Conservation (phyloP, 352 stramenopile species). For the Globisporangium mamillatum region DNA sequence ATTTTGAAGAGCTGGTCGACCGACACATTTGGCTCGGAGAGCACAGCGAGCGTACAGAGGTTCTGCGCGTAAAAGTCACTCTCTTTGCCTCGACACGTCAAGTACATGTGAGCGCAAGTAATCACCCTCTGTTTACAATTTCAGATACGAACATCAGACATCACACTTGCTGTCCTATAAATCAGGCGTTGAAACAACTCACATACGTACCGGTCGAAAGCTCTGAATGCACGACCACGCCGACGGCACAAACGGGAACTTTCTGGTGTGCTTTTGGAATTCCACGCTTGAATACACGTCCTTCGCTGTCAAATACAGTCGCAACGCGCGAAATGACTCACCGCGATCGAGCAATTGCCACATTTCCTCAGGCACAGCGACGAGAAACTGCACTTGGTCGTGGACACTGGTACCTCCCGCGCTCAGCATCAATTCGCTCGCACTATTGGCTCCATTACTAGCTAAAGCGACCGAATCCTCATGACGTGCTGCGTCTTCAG, state of each 20-base stretch:
- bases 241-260: constrained; percentile 62
- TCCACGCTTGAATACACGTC: constrained; percentile 25
- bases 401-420: not conserved
- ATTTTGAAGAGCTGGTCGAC: constrained; percentile 35
- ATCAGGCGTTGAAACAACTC: not conserved
- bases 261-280: constrained; percentile 14
- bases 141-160: constrained; percentile 1
- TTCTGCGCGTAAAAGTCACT: constrained; percentile 67
- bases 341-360: constrained; percentile 69
- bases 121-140: constrained; percentile 39
- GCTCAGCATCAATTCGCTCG: not conserved
- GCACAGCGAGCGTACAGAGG: constrained; percentile 44
- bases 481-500: not conserved
- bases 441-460: too few relatives aligned
- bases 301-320: constrained; percentile 43
- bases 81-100: constrained; percentile 51
- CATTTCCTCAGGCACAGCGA: constrained; percentile 60
- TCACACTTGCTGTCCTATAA: not conserved
- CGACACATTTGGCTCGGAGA: constrained; percentile 27
- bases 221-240: constrained; percentile 68
- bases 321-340: constrained; percentile 47
- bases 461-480: not conserved
- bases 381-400: constrained; percentile 50
- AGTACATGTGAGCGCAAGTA: constrained; percentile 37
- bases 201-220: constrained; percentile 47